Evolutionary conservation across 129 eudicot genomes (phyloP).

Genomic region (Daucus carota): DNA sequence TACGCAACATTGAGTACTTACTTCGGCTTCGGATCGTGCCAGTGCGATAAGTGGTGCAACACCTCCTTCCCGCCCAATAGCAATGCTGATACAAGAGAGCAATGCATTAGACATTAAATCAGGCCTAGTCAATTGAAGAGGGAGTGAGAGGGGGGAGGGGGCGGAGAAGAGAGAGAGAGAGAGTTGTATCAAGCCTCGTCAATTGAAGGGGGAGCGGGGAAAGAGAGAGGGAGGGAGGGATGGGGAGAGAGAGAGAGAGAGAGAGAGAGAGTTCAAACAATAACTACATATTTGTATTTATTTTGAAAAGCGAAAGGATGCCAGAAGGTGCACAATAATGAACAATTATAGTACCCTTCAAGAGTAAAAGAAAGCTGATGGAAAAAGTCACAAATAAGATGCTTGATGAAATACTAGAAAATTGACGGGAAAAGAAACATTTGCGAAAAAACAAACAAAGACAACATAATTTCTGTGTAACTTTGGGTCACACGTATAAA

Average conservation of each 20-base stretch:
- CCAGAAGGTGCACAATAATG: neutral
- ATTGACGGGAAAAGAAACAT: neutral
- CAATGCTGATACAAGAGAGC: constrained; percentile 48
- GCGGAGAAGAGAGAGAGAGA: too few species aligned
- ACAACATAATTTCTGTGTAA: neutral
- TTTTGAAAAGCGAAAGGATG: neutral
- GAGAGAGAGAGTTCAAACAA: too few species aligned
- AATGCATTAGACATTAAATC: neutral
- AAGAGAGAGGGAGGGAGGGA: too few species aligned
- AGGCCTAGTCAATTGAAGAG: constrained; percentile 5
- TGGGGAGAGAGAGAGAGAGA: too few species aligned
- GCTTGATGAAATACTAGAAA: neutral
- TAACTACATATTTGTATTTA: neutral
- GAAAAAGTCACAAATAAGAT: neutral
- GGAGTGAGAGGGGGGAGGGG: neutral
- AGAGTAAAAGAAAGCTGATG: neutral
- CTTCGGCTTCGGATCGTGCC: constrained; percentile 76
- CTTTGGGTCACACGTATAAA: neutral
- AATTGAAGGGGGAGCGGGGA: too few species aligned
- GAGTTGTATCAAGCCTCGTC: too few species aligned
- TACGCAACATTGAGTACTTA: constrained; percentile 14
- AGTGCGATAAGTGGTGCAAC: constrained; percentile 80
- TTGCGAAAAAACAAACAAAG: neutral
- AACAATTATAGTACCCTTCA: neutral
- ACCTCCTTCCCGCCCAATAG: constrained; percentile 97